Evolutionary conservation across 2,329 filamentous ascomycete genomes (phyloP), one percentile per base, ranked within the genome.

Genomic region (Lomentospora prolificans): DNA sequence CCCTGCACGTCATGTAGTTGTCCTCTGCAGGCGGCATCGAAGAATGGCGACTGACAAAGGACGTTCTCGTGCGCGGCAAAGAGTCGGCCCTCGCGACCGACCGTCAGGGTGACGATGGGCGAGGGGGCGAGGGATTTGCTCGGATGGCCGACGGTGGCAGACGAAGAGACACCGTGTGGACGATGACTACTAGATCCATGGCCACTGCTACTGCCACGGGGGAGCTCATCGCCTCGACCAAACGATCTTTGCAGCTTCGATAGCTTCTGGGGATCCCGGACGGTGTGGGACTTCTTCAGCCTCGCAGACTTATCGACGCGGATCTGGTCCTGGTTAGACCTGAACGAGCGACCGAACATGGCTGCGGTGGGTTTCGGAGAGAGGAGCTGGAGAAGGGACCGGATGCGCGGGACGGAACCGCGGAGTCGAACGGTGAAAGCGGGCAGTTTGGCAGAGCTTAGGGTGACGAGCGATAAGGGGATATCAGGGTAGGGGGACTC

Each of bases 261-360:
- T 68, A 85, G 77, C 80, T 91, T 94, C 72, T 84, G 79, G 66
- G 84, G 80, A 75, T 92, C 88, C 78, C 87, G 84, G 60, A 70
- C 27, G 30, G 9, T 53, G 53, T n/a, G 36, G 27, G 9, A 65
- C 67, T 77, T 80, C 79, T 86, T 94, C 78, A 87, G 79, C 79
- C 89, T 91, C 71, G 84, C 80, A 73, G 87, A 80, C 84, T 96
- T 96, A 76, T 89, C 87, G 72, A 91, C 87, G 67, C 90, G 88
- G 72, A 64, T 65, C 62, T 70, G 71, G 65, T 92, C 86, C 72
- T 85, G 86, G 24, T 55, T 53, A 64, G 86, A 85, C 71, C 85
- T 80, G 75, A 94, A 91, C 67, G 90, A 91, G 70, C 89, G 89
- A 77, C 90, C 95, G 80, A 96, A 95, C 89, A 96, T 96, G 72